phyloP scores from a whole-genome alignment of 2,329 filamentous ascomycete species.

The Phyllosticta citrichinensis region DNA sequence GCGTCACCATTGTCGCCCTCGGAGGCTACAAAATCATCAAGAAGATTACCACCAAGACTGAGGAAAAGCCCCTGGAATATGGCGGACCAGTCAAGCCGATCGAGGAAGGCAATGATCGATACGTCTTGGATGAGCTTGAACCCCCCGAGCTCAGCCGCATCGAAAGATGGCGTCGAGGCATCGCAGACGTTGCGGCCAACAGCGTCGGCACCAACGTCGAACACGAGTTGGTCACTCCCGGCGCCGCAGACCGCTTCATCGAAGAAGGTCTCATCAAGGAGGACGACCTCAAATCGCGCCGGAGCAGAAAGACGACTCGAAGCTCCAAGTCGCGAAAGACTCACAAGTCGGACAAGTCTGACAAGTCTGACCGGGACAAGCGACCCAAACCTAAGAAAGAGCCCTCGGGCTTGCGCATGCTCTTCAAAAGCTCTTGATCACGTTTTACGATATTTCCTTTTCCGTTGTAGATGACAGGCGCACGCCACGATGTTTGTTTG shows the following conservation, averaged over 20 bases:
- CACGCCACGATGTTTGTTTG: neutral
- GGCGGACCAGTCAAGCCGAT: conserved; percentile 13
- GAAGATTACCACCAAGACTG: conserved; percentile 51
- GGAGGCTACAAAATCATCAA: conserved; percentile 98
- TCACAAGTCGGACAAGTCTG: conserved; percentile 16
- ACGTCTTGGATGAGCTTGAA: conserved; percentile 46
- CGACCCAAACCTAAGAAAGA: conserved; percentile 30
- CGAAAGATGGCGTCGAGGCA: conserved; percentile 54
- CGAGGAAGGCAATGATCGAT: conserved; percentile 18
- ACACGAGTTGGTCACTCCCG: conserved; percentile 55
- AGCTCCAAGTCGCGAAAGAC: conserved; percentile 16
- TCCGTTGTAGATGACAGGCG: neutral
- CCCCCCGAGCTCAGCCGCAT: conserved; percentile 48
- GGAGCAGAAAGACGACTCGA: conserved; percentile 17
- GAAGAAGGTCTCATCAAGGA: conserved; percentile 38
- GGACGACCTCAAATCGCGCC: conserved; percentile 34
- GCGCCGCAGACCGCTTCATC: conserved; percentile 37
- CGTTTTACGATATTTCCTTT: neutral
- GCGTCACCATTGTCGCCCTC: conserved; percentile 90
- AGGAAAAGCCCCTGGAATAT: conserved; percentile 19
- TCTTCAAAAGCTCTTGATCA: conserved; percentile 22
- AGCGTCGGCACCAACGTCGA: conserved; percentile 52
- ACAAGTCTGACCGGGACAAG: conserved; percentile 21
- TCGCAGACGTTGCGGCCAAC: conserved; percentile 46
- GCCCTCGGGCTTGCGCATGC: conserved; percentile 30